Evolutionary conservation across 345 rosid genomes (phyloP).

Genomic region (Stellera chamaejasme): DNA sequence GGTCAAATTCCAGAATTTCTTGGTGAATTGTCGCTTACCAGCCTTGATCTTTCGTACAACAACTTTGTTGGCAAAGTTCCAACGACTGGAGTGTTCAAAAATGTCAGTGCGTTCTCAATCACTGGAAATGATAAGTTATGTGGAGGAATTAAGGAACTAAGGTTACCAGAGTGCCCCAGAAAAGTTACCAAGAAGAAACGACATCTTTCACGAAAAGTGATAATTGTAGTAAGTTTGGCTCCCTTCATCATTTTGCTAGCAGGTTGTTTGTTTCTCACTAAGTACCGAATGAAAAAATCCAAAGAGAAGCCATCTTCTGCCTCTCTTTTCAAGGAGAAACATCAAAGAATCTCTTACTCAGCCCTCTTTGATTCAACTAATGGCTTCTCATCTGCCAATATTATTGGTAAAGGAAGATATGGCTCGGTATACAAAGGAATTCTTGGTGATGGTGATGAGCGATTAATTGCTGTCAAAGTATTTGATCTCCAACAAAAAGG

Average conservation of each 20-base stretch:
- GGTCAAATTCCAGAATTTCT: conserved; percentile 14
- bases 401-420: too few relatives aligned
- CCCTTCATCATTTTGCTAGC: too few relatives aligned
- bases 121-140: conserved; percentile 12
- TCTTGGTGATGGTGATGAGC: conserved; percentile 4
- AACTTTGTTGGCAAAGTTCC: conserved; percentile 14
- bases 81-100: conserved; percentile 9
- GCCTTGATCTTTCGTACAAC: conserved; percentile 16
- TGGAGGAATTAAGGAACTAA: conserved; percentile 6
- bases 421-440: conserved; percentile 2
- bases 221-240: too few relatives aligned
- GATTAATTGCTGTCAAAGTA: conserved; percentile 28
- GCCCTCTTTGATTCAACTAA: too few relatives aligned
- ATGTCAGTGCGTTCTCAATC: conserved; percentile 5
- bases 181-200: neutral
- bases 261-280: too few relatives aligned
- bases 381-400: too few relatives aligned
- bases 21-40: neutral
- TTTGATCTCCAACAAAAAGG: conserved; percentile 27
- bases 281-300: neutral
- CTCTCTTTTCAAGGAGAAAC: too few relatives aligned
- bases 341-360: too few relatives aligned
- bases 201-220: too few relatives aligned
- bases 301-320: too few relatives aligned
- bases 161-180: conserved; percentile 3